Evolutionary conservation across 2,329 filamentous ascomycete genomes (phyloP).

Genomic region (Capronia coronata): DNA sequence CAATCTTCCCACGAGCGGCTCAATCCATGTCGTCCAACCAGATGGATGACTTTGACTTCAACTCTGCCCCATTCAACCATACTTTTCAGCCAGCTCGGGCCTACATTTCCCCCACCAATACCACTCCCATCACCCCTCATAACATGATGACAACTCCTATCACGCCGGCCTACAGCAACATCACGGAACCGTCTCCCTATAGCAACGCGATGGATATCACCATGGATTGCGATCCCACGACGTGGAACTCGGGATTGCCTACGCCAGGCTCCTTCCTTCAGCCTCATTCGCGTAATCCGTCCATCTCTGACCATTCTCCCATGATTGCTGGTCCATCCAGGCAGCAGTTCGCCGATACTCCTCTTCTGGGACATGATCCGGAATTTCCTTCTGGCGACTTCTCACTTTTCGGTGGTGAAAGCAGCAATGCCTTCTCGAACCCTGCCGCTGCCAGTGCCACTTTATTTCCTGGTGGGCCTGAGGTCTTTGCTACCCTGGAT

Average conservation of each 20-base stretch:
- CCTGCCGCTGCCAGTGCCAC: slow-evolving; percentile 24
- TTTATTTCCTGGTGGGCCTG: slow-evolving; percentile 25
- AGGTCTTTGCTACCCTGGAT: slow-evolving; percentile 19
- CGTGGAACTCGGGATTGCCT: slow-evolving; percentile 21
- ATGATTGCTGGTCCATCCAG: slow-evolving; percentile 23
- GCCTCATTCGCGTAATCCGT: slow-evolving; percentile 27
- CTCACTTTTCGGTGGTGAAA: slow-evolving; percentile 23
- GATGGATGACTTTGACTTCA: slow-evolving; percentile 22
- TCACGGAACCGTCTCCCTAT: slow-evolving; percentile 27
- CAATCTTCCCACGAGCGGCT: slow-evolving; percentile 24
- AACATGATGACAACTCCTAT: slow-evolving; percentile 26
- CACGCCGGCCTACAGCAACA: slow-evolving; percentile 28
- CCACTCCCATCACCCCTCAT: slow-evolving; percentile 16
- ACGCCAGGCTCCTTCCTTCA: slow-evolving; percentile 26
- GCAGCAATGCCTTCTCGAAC: slow-evolving; percentile 25
- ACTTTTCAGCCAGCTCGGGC: slow-evolving; percentile 16
- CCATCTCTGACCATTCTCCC: slow-evolving; percentile 25
- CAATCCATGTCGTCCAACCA: slow-evolving; percentile 14
- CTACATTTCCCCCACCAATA: slow-evolving; percentile 20
- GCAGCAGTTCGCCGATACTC: slow-evolving; percentile 17
- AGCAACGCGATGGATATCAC: slow-evolving; percentile 18
- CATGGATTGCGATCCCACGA: slow-evolving; percentile 19
- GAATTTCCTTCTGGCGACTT: slow-evolving; percentile 25
- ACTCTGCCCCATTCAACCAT: slow-evolving; percentile 11
- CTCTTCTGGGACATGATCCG: slow-evolving; percentile 13